A percentile compares a stretch with the other conserved stretches of the same genome.
These are phyloP conservation scores for Solanum microdontum DNA, from an alignment of 257 asterid species.

Conservation along the genomic window DNA sequence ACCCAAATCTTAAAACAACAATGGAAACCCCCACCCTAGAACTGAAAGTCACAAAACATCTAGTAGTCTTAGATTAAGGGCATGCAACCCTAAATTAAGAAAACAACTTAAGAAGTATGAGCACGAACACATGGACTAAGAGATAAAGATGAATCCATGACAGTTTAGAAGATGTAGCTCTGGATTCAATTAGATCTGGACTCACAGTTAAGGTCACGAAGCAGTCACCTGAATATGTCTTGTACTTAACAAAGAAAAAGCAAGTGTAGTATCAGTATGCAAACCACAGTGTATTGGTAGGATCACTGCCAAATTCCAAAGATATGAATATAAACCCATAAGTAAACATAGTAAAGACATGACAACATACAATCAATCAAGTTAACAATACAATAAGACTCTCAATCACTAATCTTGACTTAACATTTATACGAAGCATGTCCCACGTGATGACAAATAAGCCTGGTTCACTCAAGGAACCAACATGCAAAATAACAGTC, in stretches of 20 bases:
- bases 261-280: too few species aligned
- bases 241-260: not conserved
- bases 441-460: not conserved
- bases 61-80: not conserved
- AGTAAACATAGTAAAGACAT: not conserved
- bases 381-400: not conserved
- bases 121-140: not conserved
- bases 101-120: not conserved
- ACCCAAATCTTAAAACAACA: not conserved
- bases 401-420: not conserved
- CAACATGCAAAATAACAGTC: not conserved
- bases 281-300: not conserved
- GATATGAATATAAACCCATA: not conserved
- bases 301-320: not conserved
- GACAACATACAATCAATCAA: not conserved
- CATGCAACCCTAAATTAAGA: not conserved
- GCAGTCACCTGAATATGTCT: not conserved
- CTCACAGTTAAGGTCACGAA: not conserved
- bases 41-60: not conserved
- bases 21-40: not conserved
- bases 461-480: not conserved
- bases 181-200: not conserved
- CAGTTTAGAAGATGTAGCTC: not conserved
- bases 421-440: not conserved
- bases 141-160: not conserved